Evolutionary conservation across 805 yeast species (phyloP).

Genomic region (Schwanniomyces sp.): DNA sequence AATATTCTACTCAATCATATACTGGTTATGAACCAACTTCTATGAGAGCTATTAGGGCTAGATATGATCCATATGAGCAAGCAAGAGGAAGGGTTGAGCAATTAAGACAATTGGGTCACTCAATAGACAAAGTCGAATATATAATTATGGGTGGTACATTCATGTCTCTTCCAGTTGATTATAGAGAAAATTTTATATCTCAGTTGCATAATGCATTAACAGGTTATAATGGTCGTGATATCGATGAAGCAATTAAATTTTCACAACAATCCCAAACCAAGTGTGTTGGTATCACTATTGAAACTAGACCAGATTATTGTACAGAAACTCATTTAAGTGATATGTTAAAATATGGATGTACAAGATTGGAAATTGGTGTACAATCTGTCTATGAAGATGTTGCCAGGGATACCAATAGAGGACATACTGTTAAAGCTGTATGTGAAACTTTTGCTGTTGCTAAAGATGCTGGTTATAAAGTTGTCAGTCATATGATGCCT

Average conservation of each 20-base stretch:
- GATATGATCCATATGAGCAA: slow-evolving; percentile 98
- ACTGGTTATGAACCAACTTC: slow-evolving; percentile 99
- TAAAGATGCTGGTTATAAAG: slow-evolving; percentile 98
- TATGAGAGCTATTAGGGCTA: slow-evolving; percentile 98
- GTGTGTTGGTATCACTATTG: slow-evolving; percentile 98
- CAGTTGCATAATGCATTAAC: slow-evolving; percentile 93
- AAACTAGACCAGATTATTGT: slow-evolving; percentile 98
- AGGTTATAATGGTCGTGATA: slow-evolving; percentile 82
- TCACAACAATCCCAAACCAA: slow-evolving; percentile 94
- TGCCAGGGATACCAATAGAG: slow-evolving; percentile 96
- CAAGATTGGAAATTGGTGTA: slow-evolving; percentile 94
- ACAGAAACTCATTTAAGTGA: slow-evolving; percentile 93
- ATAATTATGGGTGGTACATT: slow-evolving; percentile 99
- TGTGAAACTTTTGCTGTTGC: slow-evolving; percentile 94
- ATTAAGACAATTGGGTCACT: slow-evolving; percentile 90
- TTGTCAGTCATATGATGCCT: slow-evolving; percentile 99
- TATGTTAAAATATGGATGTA: slow-evolving; percentile 95
- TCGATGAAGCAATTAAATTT: slow-evolving; percentile 86
- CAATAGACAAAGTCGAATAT: slow-evolving; percentile 96
- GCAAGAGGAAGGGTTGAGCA: slow-evolving; percentile 98
- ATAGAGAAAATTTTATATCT: slow-evolving; percentile 85
- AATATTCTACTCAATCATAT: slow-evolving; percentile 95
- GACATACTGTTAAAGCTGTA: slow-evolving; percentile 95
- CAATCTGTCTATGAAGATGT: slow-evolving; percentile 98
- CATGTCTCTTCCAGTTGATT: slow-evolving; percentile 89